Evolutionary conservation across 2,329 filamentous ascomycete genomes (phyloP).

Genomic region (Pseudogymnoascus sp.): DNA sequence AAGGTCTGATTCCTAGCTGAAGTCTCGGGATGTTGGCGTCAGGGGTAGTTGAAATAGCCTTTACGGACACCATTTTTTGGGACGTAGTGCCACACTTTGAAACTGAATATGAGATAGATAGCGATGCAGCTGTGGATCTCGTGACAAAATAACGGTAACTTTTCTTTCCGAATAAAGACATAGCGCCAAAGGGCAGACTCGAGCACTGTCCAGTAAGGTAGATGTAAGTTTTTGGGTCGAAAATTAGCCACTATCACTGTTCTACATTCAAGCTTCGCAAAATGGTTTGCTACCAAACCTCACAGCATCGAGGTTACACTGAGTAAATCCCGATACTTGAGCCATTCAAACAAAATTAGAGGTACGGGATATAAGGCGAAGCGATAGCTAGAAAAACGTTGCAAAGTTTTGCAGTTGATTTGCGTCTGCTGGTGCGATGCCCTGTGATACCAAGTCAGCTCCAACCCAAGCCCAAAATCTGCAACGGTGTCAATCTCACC

Average conservation of each 20-base stretch:
- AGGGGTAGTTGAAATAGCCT: too few relatives aligned
- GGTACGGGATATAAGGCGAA: background rate
- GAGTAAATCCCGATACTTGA: background rate
- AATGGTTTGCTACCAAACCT: background rate
- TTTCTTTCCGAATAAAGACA: background rate
- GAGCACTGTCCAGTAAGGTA: background rate
- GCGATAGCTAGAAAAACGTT: background rate
- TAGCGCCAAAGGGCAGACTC: background rate
- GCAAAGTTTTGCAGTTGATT: background rate
- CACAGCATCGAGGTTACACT: background rate
- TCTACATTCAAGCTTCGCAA: background rate
- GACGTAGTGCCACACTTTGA: too few relatives aligned
- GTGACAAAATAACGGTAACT: background rate
- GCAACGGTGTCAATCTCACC: background rate
- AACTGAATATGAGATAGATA: background rate
- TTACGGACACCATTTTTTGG: too few relatives aligned
- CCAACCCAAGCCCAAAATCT: background rate
- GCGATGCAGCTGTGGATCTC: background rate
- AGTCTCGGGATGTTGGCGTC: too few relatives aligned
- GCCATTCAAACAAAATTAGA: background rate
- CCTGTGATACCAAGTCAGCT: background rate
- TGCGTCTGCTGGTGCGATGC: background rate
- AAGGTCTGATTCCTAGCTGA: too few relatives aligned
- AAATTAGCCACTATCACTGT: background rate
- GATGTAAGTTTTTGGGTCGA: background rate